Conservation (phyloP, 2,329 filamentous ascomycete genomes). For the Dactylella cylindrospora region DNA sequence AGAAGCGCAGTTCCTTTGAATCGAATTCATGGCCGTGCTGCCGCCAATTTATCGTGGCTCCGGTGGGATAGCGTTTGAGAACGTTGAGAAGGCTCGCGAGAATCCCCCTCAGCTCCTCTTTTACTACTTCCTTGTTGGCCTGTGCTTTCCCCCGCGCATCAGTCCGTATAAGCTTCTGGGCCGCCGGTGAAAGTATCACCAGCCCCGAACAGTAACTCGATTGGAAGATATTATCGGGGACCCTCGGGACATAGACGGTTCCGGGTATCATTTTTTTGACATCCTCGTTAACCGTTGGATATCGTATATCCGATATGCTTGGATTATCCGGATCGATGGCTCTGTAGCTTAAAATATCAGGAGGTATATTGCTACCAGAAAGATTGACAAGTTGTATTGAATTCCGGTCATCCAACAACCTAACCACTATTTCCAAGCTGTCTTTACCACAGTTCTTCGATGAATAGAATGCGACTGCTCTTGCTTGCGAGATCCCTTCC, state of each 20-base stretch:
- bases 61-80: too few species aligned
- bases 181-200: too few species aligned
- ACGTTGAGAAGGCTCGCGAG: too few species aligned
- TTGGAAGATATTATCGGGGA: not conserved
- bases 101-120: too few species aligned
- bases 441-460: not conserved
- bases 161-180: too few species aligned
- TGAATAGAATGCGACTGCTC: constrained; percentile 17
- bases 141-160: too few species aligned
- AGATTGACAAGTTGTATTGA: constrained; percentile 22
- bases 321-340: not conserved
- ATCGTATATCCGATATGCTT: not conserved
- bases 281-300: not conserved
- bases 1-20: too few species aligned
- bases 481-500: constrained; percentile 4
- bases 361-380: constrained; percentile 7
- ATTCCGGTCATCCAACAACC: constrained; percentile 15
- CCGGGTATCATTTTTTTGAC: constrained; percentile 19
- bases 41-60: too few species aligned
- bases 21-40: too few species aligned
- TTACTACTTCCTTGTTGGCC: too few species aligned
- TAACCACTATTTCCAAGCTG: not conserved
- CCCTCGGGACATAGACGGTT: constrained; percentile 17
- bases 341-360: constrained; percentile 1
- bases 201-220: constrained; percentile 28